Percentiles rank a stretch among this genome's conserved stretches.
Evolutionary conservation across 179 eudicot genomes (phyloP).

Genomic region (Nepenthes alata): DNA sequence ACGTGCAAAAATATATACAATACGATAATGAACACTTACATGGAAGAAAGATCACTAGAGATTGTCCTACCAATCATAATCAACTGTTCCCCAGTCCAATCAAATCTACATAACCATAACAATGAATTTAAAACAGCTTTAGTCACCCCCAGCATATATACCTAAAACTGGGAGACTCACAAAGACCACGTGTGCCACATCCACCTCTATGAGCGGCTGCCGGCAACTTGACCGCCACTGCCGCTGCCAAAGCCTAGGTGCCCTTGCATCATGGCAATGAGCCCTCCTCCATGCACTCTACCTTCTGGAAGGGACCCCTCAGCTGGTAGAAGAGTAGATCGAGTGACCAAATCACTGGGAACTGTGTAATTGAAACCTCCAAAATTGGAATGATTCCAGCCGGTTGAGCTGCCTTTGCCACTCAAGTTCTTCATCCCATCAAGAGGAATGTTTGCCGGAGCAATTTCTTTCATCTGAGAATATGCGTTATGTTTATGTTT

Average conservation of each 20-base stretch:
- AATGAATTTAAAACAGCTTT: too few species aligned
- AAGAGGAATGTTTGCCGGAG: neutral
- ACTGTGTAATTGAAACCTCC: neutral
- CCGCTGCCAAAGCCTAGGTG: neutral
- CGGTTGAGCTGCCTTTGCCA: constrained; percentile 3
- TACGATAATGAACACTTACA: too few species aligned
- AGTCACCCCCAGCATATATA: too few species aligned
- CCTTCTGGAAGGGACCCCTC: constrained; percentile 4
- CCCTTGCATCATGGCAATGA: constrained; percentile 12
- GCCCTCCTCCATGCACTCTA: constrained; percentile 16
- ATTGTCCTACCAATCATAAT: too few species aligned
- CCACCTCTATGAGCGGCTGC: neutral
- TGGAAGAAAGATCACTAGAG: too few species aligned
- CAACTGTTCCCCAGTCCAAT: too few species aligned
- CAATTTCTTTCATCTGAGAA: constrained; percentile 3
- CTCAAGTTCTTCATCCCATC: neutral
- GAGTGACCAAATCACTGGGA: neutral
- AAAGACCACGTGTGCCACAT: too few species aligned
- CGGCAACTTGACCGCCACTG: neutral
- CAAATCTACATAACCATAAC: too few species aligned
- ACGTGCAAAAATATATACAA: too few species aligned
- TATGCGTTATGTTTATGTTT: neutral
- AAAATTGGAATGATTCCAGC: neutral
- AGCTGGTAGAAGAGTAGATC: neutral
- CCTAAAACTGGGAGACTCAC: too few species aligned